Conservation (phyloP, 2,329 filamentous ascomycete species). For the Scolecobasidium constrictum region DNA sequence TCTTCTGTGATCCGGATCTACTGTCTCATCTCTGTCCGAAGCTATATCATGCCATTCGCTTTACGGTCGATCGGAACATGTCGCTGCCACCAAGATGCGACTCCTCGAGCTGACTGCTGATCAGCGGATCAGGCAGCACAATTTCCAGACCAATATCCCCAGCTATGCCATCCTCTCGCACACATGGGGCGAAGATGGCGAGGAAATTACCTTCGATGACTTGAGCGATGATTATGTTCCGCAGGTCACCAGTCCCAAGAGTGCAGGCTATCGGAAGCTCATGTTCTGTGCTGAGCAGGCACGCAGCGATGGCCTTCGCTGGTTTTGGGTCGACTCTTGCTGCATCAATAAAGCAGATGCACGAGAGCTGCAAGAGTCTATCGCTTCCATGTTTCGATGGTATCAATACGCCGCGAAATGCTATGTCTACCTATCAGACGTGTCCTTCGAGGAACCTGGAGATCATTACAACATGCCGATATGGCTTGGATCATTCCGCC, state of each 20-base stretch:
- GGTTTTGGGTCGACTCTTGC: conserved; percentile 5
- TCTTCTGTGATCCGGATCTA: too few species aligned
- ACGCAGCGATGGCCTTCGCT: conserved; percentile 12
- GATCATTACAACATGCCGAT: neutral
- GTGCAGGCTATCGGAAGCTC: conserved; percentile 6
- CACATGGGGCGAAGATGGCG: conserved; percentile 10
- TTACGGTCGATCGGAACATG: too few species aligned
- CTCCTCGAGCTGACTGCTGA: too few species aligned
- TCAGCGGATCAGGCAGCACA: neutral
- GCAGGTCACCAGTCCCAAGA: conserved; percentile 4
- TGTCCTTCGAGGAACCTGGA: neutral
- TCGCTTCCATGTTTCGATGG: conserved; percentile 1
- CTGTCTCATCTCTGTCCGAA: too few species aligned
- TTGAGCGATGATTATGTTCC: too few species aligned
- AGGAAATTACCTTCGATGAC: conserved; percentile 12
- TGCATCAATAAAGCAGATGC: conserved; percentile 1
- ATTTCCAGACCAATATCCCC: conserved; percentile 8
- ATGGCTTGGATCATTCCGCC: neutral
- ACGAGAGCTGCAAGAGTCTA: neutral
- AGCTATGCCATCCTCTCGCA: conserved; percentile 13
- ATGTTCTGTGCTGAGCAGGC: conserved; percentile 9
- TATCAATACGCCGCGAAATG: conserved; percentile 8
- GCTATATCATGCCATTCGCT: too few species aligned
- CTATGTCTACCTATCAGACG: conserved; percentile 11
- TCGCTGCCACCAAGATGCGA: too few species aligned